phyloP scores from a whole-genome alignment of 139 green algal genomes.

The Chlamydomonas sp. region DNA sequence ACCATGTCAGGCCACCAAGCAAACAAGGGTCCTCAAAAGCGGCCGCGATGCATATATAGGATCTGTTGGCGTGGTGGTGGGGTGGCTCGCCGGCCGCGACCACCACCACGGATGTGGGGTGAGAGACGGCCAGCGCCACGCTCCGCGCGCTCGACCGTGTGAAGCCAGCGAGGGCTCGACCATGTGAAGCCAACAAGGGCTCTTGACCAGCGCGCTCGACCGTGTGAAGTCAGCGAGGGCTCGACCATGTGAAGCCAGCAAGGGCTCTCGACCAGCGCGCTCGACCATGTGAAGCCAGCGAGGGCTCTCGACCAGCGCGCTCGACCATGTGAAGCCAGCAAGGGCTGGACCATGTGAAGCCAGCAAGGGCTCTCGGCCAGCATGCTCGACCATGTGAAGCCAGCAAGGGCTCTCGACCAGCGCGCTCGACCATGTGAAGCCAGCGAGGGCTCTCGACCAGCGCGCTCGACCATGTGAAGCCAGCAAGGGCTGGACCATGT shows the following conservation, averaged over 20 bases:
- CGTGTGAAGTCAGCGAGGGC: constrained; percentile 65
- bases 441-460: constrained; percentile 90
- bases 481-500: not conserved
- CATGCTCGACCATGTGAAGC: not conserved
- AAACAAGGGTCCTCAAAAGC: too few relatives aligned
- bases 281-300: too few relatives aligned
- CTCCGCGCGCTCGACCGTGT: constrained; percentile 85
- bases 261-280: not conserved
- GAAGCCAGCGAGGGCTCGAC: constrained; percentile 45
- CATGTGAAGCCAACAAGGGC: not conserved
- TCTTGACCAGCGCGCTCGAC: not conserved
- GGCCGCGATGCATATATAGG: too few relatives aligned
- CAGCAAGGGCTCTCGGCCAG: not conserved
- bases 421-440: constrained; percentile 42
- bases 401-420: too few relatives aligned
- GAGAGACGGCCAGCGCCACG: too few relatives aligned
- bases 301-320: not conserved
- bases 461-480: constrained; percentile 77
- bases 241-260: too few relatives aligned
- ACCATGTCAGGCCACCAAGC: too few relatives aligned
- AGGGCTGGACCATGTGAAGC: too few relatives aligned
- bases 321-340: constrained; percentile 63
- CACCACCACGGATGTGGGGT: too few relatives aligned
- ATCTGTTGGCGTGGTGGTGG: too few relatives aligned
- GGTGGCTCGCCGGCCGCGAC: too few relatives aligned